Conservation (phyloP, 495 filamentous ascomycete species). For the Pyronema domesticum region DNA sequence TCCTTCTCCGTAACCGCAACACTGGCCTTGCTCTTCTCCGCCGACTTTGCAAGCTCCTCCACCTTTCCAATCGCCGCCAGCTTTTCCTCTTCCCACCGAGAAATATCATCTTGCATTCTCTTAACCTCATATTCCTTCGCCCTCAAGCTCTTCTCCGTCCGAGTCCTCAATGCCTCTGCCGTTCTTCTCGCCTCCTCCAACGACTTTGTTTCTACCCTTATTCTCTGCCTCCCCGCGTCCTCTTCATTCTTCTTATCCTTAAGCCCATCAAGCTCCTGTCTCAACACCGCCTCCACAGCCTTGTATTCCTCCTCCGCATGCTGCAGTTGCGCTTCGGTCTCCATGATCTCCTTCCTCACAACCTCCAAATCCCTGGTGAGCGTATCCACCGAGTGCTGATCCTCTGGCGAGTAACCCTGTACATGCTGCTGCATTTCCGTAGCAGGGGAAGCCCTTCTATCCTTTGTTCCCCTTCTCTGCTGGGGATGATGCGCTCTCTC, state of each 20-base stretch:
- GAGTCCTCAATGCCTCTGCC: constrained; percentile 61
- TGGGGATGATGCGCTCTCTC: constrained; percentile 30
- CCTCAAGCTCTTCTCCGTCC: constrained; percentile 62
- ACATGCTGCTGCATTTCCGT: constrained; percentile 27
- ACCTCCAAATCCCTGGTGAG: constrained; percentile 55
- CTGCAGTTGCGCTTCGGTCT: constrained; percentile 33
- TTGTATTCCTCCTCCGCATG: constrained; percentile 65
- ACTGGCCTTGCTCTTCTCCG: constrained; percentile 26
- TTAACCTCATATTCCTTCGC: constrained; percentile 50
- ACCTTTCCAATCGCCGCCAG: constrained; percentile 24
- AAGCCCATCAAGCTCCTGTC: constrained; percentile 50
- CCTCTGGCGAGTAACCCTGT: constrained; percentile 21
- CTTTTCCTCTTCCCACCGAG: constrained; percentile 36
- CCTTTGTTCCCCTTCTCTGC: constrained; percentile 26
- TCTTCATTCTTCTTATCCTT: constrained; percentile 55
- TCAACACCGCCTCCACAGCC: constrained; percentile 38
- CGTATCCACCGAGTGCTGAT: constrained; percentile 31
- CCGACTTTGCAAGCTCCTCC: constrained; percentile 30
- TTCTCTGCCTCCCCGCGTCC: constrained; percentile 51
- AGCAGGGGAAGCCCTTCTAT: constrained; percentile 59
- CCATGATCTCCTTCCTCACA: constrained; percentile 51
- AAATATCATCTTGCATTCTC: constrained; percentile 37
- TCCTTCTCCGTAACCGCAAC: constrained; percentile 18
- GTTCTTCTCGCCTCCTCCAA: constrained; percentile 66
- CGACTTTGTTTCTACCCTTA: constrained; percentile 62